Percentiles rank a stretch among this genome's conserved stretches.
These are phyloP conservation scores for Fusarium newnesense DNA, from an alignment of 2,329 filamentous ascomycete species.

Conservation along the genomic window DNA sequence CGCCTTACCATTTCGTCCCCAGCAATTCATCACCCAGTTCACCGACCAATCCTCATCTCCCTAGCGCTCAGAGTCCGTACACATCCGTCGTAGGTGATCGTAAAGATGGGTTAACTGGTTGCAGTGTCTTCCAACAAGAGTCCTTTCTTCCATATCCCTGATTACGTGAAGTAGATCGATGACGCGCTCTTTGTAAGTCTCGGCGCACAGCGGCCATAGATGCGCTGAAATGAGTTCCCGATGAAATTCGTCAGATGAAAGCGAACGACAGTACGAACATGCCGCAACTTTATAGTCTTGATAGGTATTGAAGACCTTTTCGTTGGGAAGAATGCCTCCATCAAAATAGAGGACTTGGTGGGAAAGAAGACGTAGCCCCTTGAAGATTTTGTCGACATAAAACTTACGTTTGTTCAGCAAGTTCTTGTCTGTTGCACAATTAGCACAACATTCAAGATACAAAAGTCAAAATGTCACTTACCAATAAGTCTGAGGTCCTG, in stretches of 20 bases:
- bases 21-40: background rate
- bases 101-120: conserved; percentile 28
- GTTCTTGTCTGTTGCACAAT: background rate
- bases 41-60: background rate
- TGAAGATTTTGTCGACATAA: conserved; percentile 8
- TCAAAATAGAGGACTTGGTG: conserved; percentile 12
- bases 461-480: background rate
- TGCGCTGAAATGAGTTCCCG: background rate
- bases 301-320: background rate
- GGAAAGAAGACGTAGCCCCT: conserved; percentile 19
- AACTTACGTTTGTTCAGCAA: background rate
- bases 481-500: conserved; percentile 1
- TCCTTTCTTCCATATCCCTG: background rate
- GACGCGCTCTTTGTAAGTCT: conserved; percentile 1
- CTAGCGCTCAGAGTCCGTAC: background rate
- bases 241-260: conserved; percentile 1
- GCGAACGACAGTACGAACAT: conserved; percentile 10
- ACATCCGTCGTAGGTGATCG: background rate
- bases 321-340: conserved; percentile 17
- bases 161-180: conserved; percentile 9
- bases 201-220: conserved; percentile 17
- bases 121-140: background rate
- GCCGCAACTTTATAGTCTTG: conserved; percentile 3
- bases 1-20: background rate
- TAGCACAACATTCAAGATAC: background rate